phyloP scores from a whole-genome alignment of 306 rosid species.

The Inga laurina region DNA sequence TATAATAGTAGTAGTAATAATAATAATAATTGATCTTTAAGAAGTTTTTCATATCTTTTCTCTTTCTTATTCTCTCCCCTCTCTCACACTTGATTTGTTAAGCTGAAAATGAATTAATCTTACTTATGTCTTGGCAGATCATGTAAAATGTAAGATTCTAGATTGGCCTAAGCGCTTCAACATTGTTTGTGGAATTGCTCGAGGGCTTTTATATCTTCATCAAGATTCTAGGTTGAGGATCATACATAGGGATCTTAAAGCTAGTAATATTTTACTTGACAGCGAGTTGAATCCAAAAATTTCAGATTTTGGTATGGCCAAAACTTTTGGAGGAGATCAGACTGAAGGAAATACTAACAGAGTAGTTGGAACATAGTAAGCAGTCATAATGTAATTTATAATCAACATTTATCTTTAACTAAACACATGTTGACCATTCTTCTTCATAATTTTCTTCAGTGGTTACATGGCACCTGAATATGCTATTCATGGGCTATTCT shows the following conservation, averaged over 20 bases:
- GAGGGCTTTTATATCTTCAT: slow-evolving; percentile 68
- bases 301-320: slow-evolving; percentile 44
- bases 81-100: background rate
- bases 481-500: slow-evolving; percentile 38
- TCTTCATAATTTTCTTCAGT: slow-evolving; percentile 15
- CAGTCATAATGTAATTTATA: background rate
- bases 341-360: slow-evolving; percentile 37
- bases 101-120: slow-evolving; percentile 3
- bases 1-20: background rate
- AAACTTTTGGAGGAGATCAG: slow-evolving; percentile 40
- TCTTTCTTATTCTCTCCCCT: background rate
- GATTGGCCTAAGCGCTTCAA: slow-evolving; percentile 52
- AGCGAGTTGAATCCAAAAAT: slow-evolving; percentile 35
- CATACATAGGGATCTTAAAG: slow-evolving; percentile 43
- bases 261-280: slow-evolving; percentile 37
- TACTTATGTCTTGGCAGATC: slow-evolving; percentile 28
- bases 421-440: background rate
- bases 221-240: slow-evolving; percentile 45
- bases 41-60: background rate
- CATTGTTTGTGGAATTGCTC: slow-evolving; percentile 48
- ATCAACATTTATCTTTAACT: background rate
- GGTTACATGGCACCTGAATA: slow-evolving; percentile 46
- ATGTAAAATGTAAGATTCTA: slow-evolving; percentile 19
- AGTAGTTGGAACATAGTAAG: slow-evolving; percentile 47
- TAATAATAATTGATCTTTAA: background rate